These are phyloP conservation scores for Dothideomycetes sp. DNA, from an alignment of 2,329 filamentous ascomycete species.

Conservation along the genomic window DNA sequence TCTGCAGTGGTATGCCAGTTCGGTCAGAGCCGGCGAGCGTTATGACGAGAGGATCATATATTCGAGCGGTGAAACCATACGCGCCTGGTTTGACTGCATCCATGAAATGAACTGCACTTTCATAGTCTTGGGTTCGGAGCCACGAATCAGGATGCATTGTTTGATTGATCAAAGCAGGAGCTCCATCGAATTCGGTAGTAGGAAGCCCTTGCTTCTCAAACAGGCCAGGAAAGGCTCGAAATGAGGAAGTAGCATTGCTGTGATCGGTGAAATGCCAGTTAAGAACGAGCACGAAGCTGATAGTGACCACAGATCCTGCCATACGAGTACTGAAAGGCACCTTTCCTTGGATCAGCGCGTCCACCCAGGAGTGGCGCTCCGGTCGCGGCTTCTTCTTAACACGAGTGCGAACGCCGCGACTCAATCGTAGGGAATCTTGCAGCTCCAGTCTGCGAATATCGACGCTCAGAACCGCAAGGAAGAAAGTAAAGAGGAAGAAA, in stretches of 20 bases:
- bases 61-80: conserved; percentile 60
- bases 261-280: conserved; percentile 70
- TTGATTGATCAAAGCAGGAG: conserved; percentile 56
- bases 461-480: conserved; percentile 66
- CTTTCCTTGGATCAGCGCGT: conserved; percentile 52
- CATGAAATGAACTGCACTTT: conserved; percentile 67
- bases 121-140: conserved; percentile 67
- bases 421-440: conserved; percentile 48
- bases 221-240: conserved; percentile 3
- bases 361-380: conserved; percentile 44
- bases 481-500: conserved; percentile 69
- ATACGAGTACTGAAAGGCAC: conserved; percentile 61
- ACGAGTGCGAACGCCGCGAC: conserved; percentile 30
- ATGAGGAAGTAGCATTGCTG: conserved; percentile 5
- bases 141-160: conserved; percentile 66
- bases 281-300: conserved; percentile 60
- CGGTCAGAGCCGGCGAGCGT: conserved; percentile 60
- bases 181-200: conserved; percentile 9
- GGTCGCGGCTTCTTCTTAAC: conserved; percentile 18
- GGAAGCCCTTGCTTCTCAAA: conserved; percentile 9
- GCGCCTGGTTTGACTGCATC: conserved; percentile 61
- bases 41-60: conserved; percentile 65
- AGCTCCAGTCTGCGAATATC: conserved; percentile 69
- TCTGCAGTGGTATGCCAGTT: conserved; percentile 38
- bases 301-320: conserved; percentile 61